Conservation (phyloP, 2,329 filamentous ascomycete genomes). For the Colletotrichum cuscutae region DNA sequence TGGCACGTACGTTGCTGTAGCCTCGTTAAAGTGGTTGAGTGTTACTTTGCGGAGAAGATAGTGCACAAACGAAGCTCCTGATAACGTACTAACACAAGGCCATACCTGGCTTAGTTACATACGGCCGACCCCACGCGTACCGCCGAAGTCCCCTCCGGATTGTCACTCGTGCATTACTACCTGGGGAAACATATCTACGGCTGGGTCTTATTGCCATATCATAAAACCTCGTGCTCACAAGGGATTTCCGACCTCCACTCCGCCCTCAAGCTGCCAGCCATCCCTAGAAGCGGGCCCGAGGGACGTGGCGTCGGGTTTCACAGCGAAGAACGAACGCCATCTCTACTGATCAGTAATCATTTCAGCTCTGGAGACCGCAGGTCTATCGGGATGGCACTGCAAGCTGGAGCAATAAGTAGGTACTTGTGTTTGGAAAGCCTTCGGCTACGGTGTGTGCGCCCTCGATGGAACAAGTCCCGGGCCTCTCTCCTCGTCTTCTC, state of each 20-base stretch:
- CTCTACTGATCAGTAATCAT: background rate
- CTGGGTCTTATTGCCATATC: background rate
- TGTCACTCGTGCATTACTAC: too few species aligned
- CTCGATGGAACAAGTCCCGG: background rate
- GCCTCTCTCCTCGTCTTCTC: background rate
- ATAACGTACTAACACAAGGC: background rate
- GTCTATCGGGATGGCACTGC: background rate
- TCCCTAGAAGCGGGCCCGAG: too few species aligned
- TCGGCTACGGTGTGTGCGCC: background rate
- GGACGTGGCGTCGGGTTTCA: too few species aligned
- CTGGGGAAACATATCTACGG: too few species aligned
- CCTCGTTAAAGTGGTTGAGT: background rate
- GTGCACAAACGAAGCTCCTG: background rate
- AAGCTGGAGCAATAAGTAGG: background rate
- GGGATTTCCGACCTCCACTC: background rate
- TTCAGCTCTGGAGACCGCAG: background rate
- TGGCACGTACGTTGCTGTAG: background rate
- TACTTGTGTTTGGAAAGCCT: background rate
- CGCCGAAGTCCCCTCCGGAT: too few species aligned
- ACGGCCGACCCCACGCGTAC: too few species aligned
- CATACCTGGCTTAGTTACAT: background rate
- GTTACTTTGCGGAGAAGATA: background rate
- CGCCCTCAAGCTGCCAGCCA: background rate
- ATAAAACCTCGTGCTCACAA: background rate
- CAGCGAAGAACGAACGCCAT: background rate